Conservation (phyloP, 108 stramenopile species). For the Craspedostauros australis region DNA sequence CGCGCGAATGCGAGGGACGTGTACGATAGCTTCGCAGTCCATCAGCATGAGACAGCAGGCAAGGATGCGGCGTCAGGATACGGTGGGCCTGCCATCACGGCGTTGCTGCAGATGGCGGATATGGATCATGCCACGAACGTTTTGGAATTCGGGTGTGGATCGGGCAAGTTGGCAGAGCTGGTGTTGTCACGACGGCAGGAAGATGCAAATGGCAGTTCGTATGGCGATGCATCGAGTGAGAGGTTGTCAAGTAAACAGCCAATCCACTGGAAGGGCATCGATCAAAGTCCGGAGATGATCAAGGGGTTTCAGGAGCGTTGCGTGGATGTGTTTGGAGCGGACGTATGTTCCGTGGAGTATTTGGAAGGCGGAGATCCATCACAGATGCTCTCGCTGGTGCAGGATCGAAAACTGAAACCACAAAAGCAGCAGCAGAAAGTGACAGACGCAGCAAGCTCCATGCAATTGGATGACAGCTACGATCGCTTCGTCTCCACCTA, state of each 20-base stretch:
- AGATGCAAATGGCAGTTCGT: neutral
- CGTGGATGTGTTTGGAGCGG: too few species aligned
- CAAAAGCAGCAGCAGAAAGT: too few species aligned
- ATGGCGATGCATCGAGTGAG: too few species aligned
- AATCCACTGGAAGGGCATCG: conserved; percentile 14
- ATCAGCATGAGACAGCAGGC: neutral
- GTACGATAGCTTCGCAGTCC: conserved; percentile 6
- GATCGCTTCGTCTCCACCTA: conserved; percentile 13
- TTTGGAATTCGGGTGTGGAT: conserved; percentile 11
- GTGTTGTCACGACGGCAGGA: too few species aligned
- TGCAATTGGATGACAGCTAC: neutral
- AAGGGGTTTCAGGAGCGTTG: neutral
- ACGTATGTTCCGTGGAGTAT: too few species aligned
- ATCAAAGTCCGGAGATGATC: conserved; percentile 12
- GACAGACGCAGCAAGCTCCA: neutral
- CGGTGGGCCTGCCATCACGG: conserved; percentile 15
- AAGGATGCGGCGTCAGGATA: conserved; percentile 13
- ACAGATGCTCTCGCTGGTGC: too few species aligned
- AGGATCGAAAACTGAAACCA: too few species aligned
- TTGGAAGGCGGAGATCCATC: too few species aligned
- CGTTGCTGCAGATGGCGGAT: conserved; percentile 12
- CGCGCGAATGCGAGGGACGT: neutral
- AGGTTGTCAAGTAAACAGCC: neutral
- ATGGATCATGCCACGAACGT: conserved; percentile 1
- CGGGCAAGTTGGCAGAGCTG: conserved; percentile 12